These are phyloP conservation scores for Cryptococcus sp. DNA, from an alignment of 1,284 basidiomycete species.

Conservation along the genomic window DNA sequence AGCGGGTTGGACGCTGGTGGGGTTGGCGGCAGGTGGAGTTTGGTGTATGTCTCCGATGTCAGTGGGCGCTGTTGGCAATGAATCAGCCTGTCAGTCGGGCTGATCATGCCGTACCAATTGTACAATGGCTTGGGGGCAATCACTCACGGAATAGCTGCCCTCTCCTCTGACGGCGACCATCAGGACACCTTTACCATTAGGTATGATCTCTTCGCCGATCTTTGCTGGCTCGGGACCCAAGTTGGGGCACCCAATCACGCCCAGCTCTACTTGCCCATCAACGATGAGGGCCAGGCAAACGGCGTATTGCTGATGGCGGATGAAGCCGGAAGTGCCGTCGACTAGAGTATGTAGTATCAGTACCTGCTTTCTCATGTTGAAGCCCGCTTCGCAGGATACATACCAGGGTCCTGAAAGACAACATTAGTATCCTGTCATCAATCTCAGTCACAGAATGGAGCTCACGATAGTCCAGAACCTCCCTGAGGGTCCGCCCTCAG, in stretches of 20 bases:
- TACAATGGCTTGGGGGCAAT: not conserved
- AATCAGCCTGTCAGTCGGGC: not conserved
- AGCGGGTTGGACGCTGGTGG: constrained; percentile 49
- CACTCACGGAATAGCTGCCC: constrained; percentile 68
- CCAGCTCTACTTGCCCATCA: constrained; percentile 79
- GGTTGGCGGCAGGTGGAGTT: constrained; percentile 39
- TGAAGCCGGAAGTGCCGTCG: constrained; percentile 64
- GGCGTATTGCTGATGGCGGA: constrained; percentile 95
- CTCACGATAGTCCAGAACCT: constrained; percentile 63
- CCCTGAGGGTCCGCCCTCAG: constrained; percentile 73
- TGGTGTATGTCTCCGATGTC: constrained; percentile 38
- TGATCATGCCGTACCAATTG: not conserved
- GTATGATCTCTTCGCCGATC: constrained; percentile 59
- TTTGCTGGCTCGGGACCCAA: constrained; percentile 66
- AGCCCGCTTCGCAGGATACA: constrained; percentile 10
- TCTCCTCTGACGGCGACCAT: constrained; percentile 82
- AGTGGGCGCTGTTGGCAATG: constrained; percentile 33
- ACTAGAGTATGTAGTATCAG: constrained; percentile 20
- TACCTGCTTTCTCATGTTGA: too few species aligned
- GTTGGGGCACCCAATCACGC: constrained; percentile 95
- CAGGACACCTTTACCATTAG: constrained; percentile 66
- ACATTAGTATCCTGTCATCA: not conserved
- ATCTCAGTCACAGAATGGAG: constrained; percentile 24
- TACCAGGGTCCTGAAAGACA: constrained; percentile 35
- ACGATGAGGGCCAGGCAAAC: constrained; percentile 91